Percentiles rank a stretch among this genome's conserved stretches.
Conservation (phyloP, 2,329 filamentous ascomycete genomes). For the Tothia fuscella region DNA sequence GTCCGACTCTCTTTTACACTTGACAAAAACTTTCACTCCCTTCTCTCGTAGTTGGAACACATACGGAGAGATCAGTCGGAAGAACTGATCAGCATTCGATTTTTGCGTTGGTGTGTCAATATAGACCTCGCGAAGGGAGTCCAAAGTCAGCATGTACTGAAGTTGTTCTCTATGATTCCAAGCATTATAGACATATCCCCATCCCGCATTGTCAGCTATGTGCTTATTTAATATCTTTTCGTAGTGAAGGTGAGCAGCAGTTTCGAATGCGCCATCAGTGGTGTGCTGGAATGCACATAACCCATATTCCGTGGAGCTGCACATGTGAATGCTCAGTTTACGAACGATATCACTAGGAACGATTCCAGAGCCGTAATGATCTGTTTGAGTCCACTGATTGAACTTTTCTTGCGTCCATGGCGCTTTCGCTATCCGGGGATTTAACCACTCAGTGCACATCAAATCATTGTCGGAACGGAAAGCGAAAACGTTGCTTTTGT, state of each 20-base stretch:
- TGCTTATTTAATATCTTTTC: neutral
- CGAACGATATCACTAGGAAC: neutral
- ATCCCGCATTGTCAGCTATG: no score
- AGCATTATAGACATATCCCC: no score
- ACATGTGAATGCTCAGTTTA: neutral
- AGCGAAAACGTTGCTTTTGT: conserved; percentile 1
- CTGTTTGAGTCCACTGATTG: neutral
- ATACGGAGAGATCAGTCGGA: neutral
- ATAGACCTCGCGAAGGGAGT: neutral
- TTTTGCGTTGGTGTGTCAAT: neutral
- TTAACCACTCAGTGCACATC: no score
- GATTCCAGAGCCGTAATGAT: conserved; percentile 2
- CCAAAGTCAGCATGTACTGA: neutral
- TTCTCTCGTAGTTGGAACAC: neutral
- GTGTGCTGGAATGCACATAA: neutral
- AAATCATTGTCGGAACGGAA: neutral
- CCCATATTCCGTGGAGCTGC: no score
- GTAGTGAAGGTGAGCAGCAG: neutral
- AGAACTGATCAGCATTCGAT: neutral
- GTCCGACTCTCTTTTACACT: no score
- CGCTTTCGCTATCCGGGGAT: no score
- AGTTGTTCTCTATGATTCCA: neutral
- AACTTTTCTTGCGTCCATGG: neutral
- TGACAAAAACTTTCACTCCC: neutral
- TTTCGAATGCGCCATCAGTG: neutral